Evolutionary conservation across 2,329 filamentous ascomycete genomes (phyloP).

Genomic region (Stemphylium beticola): DNA sequence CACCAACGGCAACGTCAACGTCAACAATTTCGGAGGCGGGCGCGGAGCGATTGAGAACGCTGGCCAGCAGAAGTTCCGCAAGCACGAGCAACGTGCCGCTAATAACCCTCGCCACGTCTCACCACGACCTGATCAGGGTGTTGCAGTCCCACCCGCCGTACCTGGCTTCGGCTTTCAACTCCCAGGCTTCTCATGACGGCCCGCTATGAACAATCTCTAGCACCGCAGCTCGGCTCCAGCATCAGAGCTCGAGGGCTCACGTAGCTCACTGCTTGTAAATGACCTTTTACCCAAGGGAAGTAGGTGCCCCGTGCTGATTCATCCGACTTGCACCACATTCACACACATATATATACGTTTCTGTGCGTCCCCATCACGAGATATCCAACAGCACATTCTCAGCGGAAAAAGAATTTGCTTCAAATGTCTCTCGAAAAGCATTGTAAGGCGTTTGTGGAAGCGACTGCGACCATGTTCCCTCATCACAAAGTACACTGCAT

Average conservation of each 20-base stretch:
- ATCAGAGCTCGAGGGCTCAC: neutral
- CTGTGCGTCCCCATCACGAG: neutral
- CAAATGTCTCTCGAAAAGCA: constrained; percentile 17
- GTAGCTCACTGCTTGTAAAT: neutral
- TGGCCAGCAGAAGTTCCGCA: constrained; percentile 33
- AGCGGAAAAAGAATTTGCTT: neutral
- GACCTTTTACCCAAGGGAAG: neutral
- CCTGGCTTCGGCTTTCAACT: constrained; percentile 62
- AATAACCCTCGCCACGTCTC: constrained; percentile 45
- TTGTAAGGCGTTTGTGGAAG: constrained; percentile 30
- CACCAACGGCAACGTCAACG: neutral
- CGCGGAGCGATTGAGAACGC: constrained; percentile 23
- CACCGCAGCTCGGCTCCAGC: neutral
- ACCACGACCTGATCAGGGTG: constrained; percentile 47
- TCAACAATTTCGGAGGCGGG: constrained; percentile 13
- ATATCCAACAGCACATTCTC: neutral
- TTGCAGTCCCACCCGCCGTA: constrained; percentile 61
- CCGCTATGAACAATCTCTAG: neutral
- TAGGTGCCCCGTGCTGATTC: neutral
- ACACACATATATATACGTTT: neutral
- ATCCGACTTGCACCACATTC: neutral
- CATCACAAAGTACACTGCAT: too few species aligned
- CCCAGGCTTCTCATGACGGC: constrained; percentile 33
- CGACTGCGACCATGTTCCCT: neutral
- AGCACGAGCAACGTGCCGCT: constrained; percentile 31